A percentile compares a stretch with the other conserved stretches of the same genome.
Evolutionary conservation across 129 eudicot species (phyloP).

Genomic region (Flaveria linearis): DNA sequence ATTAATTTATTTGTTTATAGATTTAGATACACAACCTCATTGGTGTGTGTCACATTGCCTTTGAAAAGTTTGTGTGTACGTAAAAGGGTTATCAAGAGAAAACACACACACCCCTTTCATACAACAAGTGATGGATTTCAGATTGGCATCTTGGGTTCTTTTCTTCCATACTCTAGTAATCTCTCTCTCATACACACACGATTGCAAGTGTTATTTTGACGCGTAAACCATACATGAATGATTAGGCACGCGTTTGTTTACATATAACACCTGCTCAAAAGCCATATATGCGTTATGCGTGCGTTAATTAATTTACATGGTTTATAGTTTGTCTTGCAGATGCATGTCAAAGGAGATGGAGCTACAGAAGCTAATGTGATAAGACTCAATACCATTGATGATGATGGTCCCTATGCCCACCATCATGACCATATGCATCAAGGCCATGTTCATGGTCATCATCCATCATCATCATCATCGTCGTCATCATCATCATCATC

Average conservation of each 20-base stretch:
- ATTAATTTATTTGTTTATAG: background rate
- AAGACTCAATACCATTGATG: conserved; percentile 52
- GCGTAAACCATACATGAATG: background rate
- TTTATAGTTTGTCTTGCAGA: conserved; percentile 18
- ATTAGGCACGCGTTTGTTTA: background rate
- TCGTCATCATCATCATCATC: conserved; percentile 48
- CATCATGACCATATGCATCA: conserved; percentile 33
- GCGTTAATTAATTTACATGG: background rate
- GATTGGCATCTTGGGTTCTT: conserved; percentile 34
- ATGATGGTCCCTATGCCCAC: conserved; percentile 10
- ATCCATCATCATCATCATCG: conserved; percentile 41
- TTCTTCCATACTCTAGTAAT: conserved; percentile 41
- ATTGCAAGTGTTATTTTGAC: background rate
- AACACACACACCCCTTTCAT: conserved; percentile 12
- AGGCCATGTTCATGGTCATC: conserved; percentile 42
- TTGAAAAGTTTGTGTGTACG: conserved; percentile 5
- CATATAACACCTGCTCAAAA: background rate
- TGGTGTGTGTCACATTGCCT: background rate
- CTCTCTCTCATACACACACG: conserved; percentile 4
- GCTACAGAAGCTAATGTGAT: conserved; percentile 33
- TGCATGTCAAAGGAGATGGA: conserved; percentile 22
- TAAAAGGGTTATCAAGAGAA: background rate
- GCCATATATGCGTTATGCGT: background rate
- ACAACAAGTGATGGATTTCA: conserved; percentile 37
- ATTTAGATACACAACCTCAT: background rate